Percentiles rank a stretch among this genome's conserved stretches.
These are phyloP conservation scores for Blastobotrys proliferans DNA, from an alignment of 1,139 yeast genomes.

Conservation along the genomic window DNA sequence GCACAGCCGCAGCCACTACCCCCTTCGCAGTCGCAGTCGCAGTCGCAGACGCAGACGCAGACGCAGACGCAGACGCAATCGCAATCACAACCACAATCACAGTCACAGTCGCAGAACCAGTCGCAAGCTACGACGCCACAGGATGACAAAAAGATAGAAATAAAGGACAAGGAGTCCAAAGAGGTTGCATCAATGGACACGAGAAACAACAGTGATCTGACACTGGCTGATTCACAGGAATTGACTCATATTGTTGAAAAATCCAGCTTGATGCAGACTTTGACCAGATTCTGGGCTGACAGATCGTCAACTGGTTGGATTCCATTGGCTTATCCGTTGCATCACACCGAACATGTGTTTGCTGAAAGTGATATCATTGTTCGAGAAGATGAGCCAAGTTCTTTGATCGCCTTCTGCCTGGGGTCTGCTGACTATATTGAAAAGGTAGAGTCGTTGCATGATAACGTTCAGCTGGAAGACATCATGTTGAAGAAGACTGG, in stretches of 20 bases:
- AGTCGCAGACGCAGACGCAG: too few species aligned
- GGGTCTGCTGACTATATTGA: constrained; percentile 78
- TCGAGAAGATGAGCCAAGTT: constrained; percentile 95
- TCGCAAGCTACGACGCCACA: not conserved
- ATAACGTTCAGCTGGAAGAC: constrained; percentile 45
- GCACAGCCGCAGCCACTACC: not conserved
- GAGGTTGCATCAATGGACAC: constrained; percentile 1
- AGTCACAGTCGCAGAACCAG: not conserved
- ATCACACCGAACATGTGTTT: constrained; percentile 75
- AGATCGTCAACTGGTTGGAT: constrained; percentile 95
- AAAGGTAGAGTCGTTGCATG: constrained; percentile 45
- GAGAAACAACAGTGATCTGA: constrained; percentile 7
- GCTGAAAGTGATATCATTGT: constrained; percentile 92
- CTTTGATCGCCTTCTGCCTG: constrained; percentile 87
- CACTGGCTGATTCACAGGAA: constrained; percentile 7
- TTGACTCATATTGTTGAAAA: constrained; percentile 52
- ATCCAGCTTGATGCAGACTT: constrained; percentile 72
- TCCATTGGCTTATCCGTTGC: constrained; percentile 77
- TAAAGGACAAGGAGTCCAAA: too few species aligned
- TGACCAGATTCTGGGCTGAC: constrained; percentile 96
- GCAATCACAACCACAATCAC: too few species aligned
- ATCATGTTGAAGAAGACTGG: constrained; percentile 79
- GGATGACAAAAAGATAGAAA: not conserved
- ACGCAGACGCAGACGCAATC: not conserved
- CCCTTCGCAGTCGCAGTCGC: not conserved